Base-by-base conservation (phyloP, 1,284 basidiomycete species). In the Papiliotrema nemorosa region DNA sequence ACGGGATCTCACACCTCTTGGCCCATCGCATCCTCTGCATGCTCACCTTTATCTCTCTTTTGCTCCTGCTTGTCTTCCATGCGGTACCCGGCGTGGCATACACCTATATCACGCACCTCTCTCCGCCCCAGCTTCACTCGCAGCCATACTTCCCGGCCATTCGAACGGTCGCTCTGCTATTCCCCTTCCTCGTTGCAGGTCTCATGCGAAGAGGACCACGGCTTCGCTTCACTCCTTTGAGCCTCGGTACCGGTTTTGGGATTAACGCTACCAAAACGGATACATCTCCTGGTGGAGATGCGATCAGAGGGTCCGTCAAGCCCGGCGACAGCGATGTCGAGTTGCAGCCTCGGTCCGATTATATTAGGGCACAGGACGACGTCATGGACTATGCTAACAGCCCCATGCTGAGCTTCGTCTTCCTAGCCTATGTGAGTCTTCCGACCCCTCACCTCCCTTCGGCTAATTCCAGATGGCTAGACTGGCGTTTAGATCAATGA, bases 331-430 rank as follows among this genome's bases (percentile, higher is more conserved):
- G 42, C 21, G 27, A 34, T 31, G 21, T 33, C 31, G 13, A 16
- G 25, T 10, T 42, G 3, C 40, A 27, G 7, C 24, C 40, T 3
- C 41, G 42, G 10, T 20, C n/a, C 20, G 36, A 35, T 35, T 50
- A 39, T 26, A 21, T 35, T 10, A 36, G 41, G 22, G 47, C 55
- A 9, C 53, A 58, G 31, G 40, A 35, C 13, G 66, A 70, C 38
- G 72, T 75, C 1, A 54, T 72, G 25, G 73, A 75, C 52, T 72
- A 69, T 45, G 56, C 52, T 20, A 59, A 63, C 39, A 70, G 59
- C 20, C 65, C 67, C 13, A 65, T 75, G 60, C 53, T 75, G 2
- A 62, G 56, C 20, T 69, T 73, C 36, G 41, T 71, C 29, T 59
- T 65, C 12, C 54, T 73, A 2, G 58, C 54, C 29, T 73, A 71